A percentile compares a stretch with the other conserved stretches of the same genome.
phyloP scores from a whole-genome alignment of 2,329 filamentous ascomycete species.

The Fusarium subglutinans region DNA sequence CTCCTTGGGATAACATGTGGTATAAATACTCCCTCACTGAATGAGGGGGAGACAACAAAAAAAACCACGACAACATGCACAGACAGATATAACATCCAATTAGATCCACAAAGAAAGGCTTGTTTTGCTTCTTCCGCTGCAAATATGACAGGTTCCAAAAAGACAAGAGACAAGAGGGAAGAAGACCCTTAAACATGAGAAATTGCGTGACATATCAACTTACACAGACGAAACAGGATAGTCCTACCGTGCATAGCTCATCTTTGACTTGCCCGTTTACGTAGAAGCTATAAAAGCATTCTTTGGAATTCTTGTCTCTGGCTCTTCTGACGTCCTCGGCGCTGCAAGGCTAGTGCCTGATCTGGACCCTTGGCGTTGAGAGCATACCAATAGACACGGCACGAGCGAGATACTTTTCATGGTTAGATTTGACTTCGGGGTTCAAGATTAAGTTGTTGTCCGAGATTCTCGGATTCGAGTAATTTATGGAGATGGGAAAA shows the following conservation, averaged over 20 bases:
- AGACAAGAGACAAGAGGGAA: slow-evolving; percentile 8
- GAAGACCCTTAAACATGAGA: neutral
- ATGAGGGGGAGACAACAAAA: neutral
- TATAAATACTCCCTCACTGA: neutral
- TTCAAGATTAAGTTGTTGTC: too few species aligned
- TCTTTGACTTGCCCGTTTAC: neutral
- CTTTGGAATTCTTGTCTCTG: neutral
- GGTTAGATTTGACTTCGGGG: too few species aligned
- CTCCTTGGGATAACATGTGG: neutral
- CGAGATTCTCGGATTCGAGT: neutral
- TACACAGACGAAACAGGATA: neutral
- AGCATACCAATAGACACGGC: slow-evolving; percentile 4
- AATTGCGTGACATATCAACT: neutral
- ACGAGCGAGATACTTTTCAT: neutral
- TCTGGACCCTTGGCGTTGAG: neutral
- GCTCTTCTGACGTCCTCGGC: neutral
- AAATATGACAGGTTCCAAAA: slow-evolving; percentile 24
- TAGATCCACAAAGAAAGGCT: neutral
- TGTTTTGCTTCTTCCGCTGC: neutral
- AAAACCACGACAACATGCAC: neutral
- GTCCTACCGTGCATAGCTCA: neutral
- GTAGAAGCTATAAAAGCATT: neutral
- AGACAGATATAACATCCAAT: neutral
- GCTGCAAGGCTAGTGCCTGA: neutral
- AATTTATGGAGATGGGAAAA: neutral